Percentiles rank a stretch among this genome's conserved stretches.
Conservation (phyloP, 495 filamentous ascomycete genomes). For the Pseudomonodictys pantanalensis region DNA sequence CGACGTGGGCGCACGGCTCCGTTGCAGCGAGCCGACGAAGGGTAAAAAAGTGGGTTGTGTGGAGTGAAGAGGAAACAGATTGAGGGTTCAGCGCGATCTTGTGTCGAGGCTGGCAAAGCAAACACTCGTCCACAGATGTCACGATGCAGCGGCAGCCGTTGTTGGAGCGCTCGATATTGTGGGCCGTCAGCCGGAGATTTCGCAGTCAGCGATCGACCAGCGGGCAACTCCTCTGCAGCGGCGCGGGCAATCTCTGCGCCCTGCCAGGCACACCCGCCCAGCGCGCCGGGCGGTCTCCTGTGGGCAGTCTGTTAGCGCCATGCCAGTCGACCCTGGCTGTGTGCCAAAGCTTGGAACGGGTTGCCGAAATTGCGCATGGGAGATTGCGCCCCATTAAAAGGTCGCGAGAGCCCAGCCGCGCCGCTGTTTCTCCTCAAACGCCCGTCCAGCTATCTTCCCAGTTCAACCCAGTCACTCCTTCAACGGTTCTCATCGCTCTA, state of each 20-base stretch:
- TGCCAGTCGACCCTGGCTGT: not conserved
- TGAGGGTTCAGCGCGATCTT: too few species aligned
- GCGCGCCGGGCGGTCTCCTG: not conserved
- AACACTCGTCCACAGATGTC: too few species aligned
- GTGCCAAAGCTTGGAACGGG: not conserved
- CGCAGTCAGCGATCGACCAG: not conserved
- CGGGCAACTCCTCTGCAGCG: not conserved
- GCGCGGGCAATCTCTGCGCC: conserved; percentile 4
- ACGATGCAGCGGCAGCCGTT: too few species aligned
- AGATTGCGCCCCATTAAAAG: conserved; percentile 30
- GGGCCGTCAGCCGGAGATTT: not conserved
- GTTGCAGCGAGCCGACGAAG: not conserved
- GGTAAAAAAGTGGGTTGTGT: not conserved
- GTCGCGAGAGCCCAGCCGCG: conserved; percentile 5
- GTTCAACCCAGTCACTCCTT: conserved; percentile 26
- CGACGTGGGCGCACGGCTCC: not conserved
- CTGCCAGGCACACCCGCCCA: conserved; percentile 10
- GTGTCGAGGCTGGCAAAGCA: too few species aligned
- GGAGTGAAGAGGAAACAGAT: not conserved
- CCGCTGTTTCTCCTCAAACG: conserved; percentile 26
- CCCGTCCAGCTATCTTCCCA: conserved; percentile 1
- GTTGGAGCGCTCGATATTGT: too few species aligned
- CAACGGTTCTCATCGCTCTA: not conserved
- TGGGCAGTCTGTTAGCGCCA: not conserved
- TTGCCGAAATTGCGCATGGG: conserved; percentile 28